phyloP scores from a whole-genome alignment of 352 stramenopile species.

The Phytopythium oedochilum region DNA sequence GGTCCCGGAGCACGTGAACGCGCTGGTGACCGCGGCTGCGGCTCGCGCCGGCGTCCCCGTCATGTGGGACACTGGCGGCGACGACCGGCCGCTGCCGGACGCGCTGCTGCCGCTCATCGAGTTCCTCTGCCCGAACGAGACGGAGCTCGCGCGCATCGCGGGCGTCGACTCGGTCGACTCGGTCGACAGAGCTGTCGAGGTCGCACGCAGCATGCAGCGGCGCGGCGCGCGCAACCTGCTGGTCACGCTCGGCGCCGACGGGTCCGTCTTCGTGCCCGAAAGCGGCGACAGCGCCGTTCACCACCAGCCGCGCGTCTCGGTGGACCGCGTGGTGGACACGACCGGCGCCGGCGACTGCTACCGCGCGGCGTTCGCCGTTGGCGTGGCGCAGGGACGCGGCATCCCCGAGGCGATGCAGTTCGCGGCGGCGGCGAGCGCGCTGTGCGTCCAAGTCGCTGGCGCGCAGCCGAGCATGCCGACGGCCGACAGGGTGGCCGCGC shows the following conservation, averaged over 20 bases:
- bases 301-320: constrained; percentile 44
- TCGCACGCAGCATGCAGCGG: constrained; percentile 41
- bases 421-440: constrained; percentile 50
- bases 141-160: constrained; percentile 51
- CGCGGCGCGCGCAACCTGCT: constrained; percentile 52
- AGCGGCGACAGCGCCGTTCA: constrained; percentile 18
- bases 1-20: constrained; percentile 56
- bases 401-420: constrained; percentile 49
- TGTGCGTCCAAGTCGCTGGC: constrained; percentile 61
- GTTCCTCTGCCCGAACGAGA: constrained; percentile 78
- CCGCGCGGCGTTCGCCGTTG: constrained; percentile 61
- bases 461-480: constrained; percentile 69
- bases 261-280: constrained; percentile 59
- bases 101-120: constrained; percentile 53
- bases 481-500: constrained; percentile 18
- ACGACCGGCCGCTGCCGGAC: constrained; percentile 50
- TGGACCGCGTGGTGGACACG: constrained; percentile 68
- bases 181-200: constrained; percentile 42
- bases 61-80: constrained; percentile 76
- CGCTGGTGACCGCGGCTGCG: constrained; percentile 41
- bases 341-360: constrained; percentile 81
- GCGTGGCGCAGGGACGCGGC: constrained; percentile 35
- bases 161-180: constrained; percentile 25
- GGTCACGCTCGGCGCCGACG: constrained; percentile 61
- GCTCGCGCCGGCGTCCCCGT: constrained; percentile 43